Evolutionary conservation across 352 stramenopile genomes (phyloP).

Genomic region (Pythium sukuiense): DNA sequence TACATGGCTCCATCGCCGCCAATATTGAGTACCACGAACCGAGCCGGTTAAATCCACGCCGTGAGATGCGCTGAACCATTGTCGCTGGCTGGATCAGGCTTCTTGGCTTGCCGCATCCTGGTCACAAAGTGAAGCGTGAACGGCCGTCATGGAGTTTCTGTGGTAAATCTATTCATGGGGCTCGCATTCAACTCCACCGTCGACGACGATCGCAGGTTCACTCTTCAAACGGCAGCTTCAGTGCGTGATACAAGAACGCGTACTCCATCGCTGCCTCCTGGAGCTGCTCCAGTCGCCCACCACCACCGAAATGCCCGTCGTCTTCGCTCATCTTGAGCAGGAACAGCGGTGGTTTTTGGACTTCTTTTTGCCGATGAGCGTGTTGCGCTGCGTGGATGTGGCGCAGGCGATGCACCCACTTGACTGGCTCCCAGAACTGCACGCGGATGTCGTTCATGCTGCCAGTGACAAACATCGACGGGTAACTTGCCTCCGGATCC

Average conservation of each 20-base stretch:
- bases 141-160: too few species aligned
- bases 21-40: too few species aligned
- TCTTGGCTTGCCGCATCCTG: too few species aligned
- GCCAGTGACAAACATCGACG: constrained; percentile 82
- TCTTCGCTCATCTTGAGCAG: constrained; percentile 78
- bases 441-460: constrained; percentile 83
- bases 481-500: constrained; percentile 40
- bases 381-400: constrained; percentile 37
- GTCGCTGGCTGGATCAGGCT: too few species aligned
- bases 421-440: constrained; percentile 87
- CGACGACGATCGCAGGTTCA: not conserved
- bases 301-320: constrained; percentile 80
- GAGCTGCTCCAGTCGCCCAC: constrained; percentile 73
- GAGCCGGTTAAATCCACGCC: too few species aligned
- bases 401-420: constrained; percentile 79
- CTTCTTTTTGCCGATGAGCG: constrained; percentile 17
- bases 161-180: not conserved
- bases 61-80: too few species aligned
- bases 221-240: constrained; percentile 47
- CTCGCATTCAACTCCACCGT: too few species aligned
- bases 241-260: constrained; percentile 77
- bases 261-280: constrained; percentile 81
- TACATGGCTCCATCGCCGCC: constrained; percentile 41
- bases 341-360: constrained; percentile 37
- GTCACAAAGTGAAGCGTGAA: too few species aligned